These are phyloP conservation scores for Roridomyces roridus DNA, from an alignment of 768 basidiomycete species.

Conservation along the genomic window DNA sequence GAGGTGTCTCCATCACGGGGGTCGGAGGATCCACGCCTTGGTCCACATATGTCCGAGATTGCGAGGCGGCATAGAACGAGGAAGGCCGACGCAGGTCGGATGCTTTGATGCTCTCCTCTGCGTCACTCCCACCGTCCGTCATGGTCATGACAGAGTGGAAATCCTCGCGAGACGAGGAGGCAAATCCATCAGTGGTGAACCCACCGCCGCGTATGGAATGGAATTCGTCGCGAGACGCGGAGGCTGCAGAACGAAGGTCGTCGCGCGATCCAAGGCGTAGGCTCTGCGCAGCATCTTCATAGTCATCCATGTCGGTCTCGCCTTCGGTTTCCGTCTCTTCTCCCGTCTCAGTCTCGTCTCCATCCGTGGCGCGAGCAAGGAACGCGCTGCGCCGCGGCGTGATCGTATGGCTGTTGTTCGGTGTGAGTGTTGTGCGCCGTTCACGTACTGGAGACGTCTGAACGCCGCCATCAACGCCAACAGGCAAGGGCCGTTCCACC, in stretches of 20 bases:
- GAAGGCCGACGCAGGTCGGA: slow-evolving; percentile 48
- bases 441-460: slow-evolving; percentile 38
- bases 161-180: slow-evolving; percentile 64
- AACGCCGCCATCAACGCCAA: slow-evolving; percentile 45
- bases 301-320: slow-evolving; percentile 70
- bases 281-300: slow-evolving; percentile 80
- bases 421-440: slow-evolving; percentile 31
- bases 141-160: slow-evolving; percentile 79
- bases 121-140: slow-evolving; percentile 72
- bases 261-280: slow-evolving; percentile 29
- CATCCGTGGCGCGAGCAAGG: slow-evolving; percentile 23
- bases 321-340: slow-evolving; percentile 66
- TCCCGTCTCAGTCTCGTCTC: slow-evolving; percentile 67
- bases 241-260: slow-evolving; percentile 16
- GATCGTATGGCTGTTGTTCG: slow-evolving; percentile 45
- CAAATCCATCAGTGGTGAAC: no score
- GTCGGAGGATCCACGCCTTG: slow-evolving; percentile 21
- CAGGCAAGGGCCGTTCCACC: slow-evolving; percentile 38
- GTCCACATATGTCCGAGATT: slow-evolving; percentile 24
- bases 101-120: slow-evolving; percentile 78
- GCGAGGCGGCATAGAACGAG: slow-evolving; percentile 35
- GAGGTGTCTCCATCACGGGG: slow-evolving; percentile 12
- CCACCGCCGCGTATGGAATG: slow-evolving; percentile 10
- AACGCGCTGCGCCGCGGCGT: slow-evolving; percentile 26
- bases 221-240: slow-evolving; percentile 15